Conservation (phyloP, 164 flowering plant species). For the Brasenia schreberi region DNA sequence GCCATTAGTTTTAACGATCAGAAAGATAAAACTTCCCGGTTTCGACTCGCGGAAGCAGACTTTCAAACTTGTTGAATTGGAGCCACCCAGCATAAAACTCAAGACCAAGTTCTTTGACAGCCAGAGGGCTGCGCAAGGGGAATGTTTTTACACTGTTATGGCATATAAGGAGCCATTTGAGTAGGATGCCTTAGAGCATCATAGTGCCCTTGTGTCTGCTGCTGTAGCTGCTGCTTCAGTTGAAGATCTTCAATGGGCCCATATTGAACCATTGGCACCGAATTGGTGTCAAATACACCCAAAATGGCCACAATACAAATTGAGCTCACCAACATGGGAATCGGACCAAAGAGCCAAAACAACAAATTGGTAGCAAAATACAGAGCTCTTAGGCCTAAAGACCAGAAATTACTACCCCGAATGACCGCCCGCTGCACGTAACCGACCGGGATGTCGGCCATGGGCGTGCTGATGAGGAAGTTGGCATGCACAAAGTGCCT, state of each 20-base stretch:
- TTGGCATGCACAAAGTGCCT: conserved; percentile 44
- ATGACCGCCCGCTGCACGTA: conserved; percentile 33
- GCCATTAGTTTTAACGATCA: too few species aligned
- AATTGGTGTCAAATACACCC: conserved; percentile 27
- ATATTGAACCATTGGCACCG: conserved; percentile 22
- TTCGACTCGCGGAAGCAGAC: too few species aligned
- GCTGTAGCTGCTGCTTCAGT: neutral
- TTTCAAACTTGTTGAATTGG: too few species aligned
- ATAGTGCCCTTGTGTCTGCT: neutral
- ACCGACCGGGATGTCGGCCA: conserved; percentile 28
- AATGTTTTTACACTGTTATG: too few species aligned
- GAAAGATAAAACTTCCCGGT: too few species aligned
- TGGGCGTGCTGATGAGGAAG: conserved; percentile 52
- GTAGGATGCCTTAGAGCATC: neutral
- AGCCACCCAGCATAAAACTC: too few species aligned
- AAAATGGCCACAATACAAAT: conserved; percentile 22
- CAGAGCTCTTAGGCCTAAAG: conserved; percentile 41
- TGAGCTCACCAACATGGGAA: conserved; percentile 38
- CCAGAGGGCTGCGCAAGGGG: too few species aligned
- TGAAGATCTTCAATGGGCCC: neutral
- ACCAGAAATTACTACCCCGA: conserved; percentile 40
- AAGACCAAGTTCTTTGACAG: too few species aligned
- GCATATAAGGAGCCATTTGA: neutral
- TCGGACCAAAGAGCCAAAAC: conserved; percentile 55
- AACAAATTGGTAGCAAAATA: conserved; percentile 35